Percentiles rank a stretch among this genome's conserved stretches.
Evolutionary conservation across 116 monocot species (phyloP).

Genomic region (Phalaenopsis hybrid): DNA sequence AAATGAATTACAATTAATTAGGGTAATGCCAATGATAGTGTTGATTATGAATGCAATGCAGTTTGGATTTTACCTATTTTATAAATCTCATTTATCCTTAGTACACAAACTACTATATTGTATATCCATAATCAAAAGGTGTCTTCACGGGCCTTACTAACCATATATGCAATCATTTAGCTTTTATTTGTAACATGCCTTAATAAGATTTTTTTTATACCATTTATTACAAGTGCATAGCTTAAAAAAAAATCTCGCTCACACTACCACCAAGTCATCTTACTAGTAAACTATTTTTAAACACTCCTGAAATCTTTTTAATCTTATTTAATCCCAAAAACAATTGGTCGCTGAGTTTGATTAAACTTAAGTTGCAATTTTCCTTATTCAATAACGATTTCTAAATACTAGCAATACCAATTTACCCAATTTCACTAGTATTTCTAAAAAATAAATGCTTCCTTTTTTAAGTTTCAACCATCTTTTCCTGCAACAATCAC

Average conservation of each 20-base stretch:
- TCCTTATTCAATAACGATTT: too few species aligned
- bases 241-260: background rate
- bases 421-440: background rate
- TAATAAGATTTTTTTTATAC: background rate
- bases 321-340: too few species aligned
- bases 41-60: too few species aligned
- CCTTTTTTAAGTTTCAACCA: background rate
- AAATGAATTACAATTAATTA: too few species aligned
- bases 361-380: too few species aligned
- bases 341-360: too few species aligned
- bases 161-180: background rate
- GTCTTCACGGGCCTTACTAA: background rate
- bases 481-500: background rate
- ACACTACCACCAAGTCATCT: background rate
- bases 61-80: background rate
- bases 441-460: background rate
- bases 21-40: too few species aligned
- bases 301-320: background rate
- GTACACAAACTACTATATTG: background rate
- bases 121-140: background rate
- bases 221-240: background rate
- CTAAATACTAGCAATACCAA: background rate
- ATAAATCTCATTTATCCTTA: background rate
- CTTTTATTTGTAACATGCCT: background rate
- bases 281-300: background rate